Evolutionary conservation across 78 protist species (phyloP), one percentile per base, ranked within the genome.

Genomic region (Dictyostelium capitatum): DNA sequence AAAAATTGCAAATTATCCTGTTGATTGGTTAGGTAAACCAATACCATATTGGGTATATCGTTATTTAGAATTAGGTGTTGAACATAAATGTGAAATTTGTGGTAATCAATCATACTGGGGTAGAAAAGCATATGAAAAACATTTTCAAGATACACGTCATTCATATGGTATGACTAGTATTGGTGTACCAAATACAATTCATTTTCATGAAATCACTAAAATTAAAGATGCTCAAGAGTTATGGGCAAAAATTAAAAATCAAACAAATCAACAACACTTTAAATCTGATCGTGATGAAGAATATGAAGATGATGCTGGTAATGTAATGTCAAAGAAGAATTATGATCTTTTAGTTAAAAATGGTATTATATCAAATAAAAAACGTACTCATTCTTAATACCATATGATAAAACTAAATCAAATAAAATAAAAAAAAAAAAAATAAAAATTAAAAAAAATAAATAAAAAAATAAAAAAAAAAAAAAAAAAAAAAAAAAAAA

Each of bases 11-110:
- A 97, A 98, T 51, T 85, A 98, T 30, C 99, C 99, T 41, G 83
- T 99, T 15, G 99, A 98, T 43, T 97, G 96, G 97, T 98, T 98
- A 75, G 99, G 99, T 51, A 96, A 98, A 96, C 99, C 99, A 10
- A 98, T 99, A n/a, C 99, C 99, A 10, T 97, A 95, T 81, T 99
- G 99, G 99, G 96, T 99, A 10, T 99, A 97, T 84, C 97, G 98
- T 69, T 93, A 97, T 56, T 97, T 97, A 64, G 99, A 99, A 6
- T 96, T 99, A 77, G 96, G 96, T 79, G 96, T 97, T 14, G 96
- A 96, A 59, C 98, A 96, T 90, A 94, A 89, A 65, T 99, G 99
- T 73, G 99, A 99, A 56, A 99, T 99, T 57, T 99, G 99, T 96
- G 99, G 99, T 4, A 89, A 97, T 75, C 82, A 72, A 50, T 47